Evolutionary conservation across 1,139 yeast genomes (phyloP).

Genomic region (Blastobotrys serpentis): DNA sequence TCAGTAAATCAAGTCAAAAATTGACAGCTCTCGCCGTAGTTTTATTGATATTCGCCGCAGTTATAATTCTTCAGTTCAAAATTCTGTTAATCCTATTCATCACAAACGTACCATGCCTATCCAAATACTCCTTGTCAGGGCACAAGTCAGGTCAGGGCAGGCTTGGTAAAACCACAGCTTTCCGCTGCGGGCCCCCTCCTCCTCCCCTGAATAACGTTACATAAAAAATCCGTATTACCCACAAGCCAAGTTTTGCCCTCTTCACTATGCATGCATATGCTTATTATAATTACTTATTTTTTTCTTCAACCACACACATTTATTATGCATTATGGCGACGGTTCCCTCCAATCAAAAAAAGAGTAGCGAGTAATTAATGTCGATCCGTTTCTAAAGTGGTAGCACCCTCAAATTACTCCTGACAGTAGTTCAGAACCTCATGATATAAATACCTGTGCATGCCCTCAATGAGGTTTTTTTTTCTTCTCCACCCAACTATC

Average conservation of each 20-base stretch:
- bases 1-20: slow-evolving; percentile 1
- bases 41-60: not conserved
- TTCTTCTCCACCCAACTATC: slow-evolving; percentile 4
- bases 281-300: not conserved
- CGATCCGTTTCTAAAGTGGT: not conserved
- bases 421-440: not conserved
- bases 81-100: too few species aligned
- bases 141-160: too few species aligned
- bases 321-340: slow-evolving; percentile 1
- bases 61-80: too few species aligned
- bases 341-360: not conserved
- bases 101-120: too few species aligned
- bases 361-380: not conserved
- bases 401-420: slow-evolving; percentile 1
- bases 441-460: slow-evolving; percentile 1
- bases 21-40: too few species aligned
- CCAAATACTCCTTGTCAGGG: too few species aligned
- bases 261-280: slow-evolving; percentile 1
- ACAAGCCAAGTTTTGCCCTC: not conserved
- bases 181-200: not conserved
- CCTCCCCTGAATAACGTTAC: not conserved
- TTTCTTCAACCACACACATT: not conserved
- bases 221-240: not conserved
- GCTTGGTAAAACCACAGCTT: too few species aligned
- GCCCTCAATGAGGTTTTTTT: not conserved